These are phyloP conservation scores for Metschnikowia cubensis DNA, from an alignment of 805 yeast species.

Conservation along the genomic window DNA sequence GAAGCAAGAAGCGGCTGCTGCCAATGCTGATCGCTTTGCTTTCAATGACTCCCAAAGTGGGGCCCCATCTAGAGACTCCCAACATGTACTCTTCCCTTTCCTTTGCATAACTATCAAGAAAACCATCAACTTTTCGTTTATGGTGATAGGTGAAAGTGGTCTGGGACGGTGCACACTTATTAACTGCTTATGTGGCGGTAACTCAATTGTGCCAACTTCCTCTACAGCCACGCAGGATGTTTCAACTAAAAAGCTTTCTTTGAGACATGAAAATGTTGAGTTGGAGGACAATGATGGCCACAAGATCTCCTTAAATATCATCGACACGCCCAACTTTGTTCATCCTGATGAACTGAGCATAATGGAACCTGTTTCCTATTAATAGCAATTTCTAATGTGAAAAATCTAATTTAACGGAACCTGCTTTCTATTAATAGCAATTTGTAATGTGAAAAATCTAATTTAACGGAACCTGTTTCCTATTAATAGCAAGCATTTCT, in stretches of 20 bases:
- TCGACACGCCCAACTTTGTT: slow-evolving; percentile 86
- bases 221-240: slow-evolving; percentile 60
- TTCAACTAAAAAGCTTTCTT: slow-evolving; percentile 44
- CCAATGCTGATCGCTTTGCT: not conserved
- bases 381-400: no score
- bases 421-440: no score
- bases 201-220: slow-evolving; percentile 66
- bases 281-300: slow-evolving; percentile 83
- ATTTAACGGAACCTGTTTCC: no score
- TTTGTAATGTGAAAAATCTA: no score
- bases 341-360: no score
- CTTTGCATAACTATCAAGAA: slow-evolving; percentile 57
- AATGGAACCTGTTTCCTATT: no score
- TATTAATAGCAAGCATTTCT: no score
- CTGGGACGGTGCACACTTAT: slow-evolving; percentile 89
- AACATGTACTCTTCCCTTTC: slow-evolving; percentile 12
- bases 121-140: slow-evolving; percentile 77
- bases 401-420: no score
- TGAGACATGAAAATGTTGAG: slow-evolving; percentile 79
- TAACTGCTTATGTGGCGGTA: slow-evolving; percentile 85
- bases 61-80: not conserved
- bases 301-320: slow-evolving; percentile 68
- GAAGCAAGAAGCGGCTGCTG: slow-evolving; percentile 10
- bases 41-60: not conserved
- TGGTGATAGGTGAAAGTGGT: slow-evolving; percentile 87